Conservation (phyloP, 176 grass and related monocot species). For the Musa beccarii region DNA sequence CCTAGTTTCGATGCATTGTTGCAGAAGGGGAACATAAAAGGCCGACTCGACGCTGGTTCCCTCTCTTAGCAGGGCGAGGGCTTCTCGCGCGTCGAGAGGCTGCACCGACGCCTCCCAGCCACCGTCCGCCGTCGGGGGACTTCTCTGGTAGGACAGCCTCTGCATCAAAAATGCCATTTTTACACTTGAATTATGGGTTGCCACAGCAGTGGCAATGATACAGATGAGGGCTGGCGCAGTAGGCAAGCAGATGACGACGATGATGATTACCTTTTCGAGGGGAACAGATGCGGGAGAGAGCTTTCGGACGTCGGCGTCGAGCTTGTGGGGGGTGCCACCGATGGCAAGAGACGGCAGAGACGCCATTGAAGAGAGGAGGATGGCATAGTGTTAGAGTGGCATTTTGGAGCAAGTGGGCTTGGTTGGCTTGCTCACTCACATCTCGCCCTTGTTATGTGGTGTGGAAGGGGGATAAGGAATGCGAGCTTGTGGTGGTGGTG, state of each 20-base stretch:
- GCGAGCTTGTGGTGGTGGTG: not conserved
- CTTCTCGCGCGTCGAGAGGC: constrained; percentile 34
- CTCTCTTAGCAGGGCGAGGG: constrained; percentile 42
- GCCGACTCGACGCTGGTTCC: constrained; percentile 31
- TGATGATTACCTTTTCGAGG: constrained; percentile 7
- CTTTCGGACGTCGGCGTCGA: constrained; percentile 3
- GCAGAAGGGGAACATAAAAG: constrained; percentile 59
- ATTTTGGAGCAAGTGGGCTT: not conserved
- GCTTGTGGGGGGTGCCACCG: not conserved
- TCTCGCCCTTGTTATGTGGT: not conserved
- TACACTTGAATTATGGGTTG: not conserved
- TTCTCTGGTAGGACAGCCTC: constrained; percentile 27
- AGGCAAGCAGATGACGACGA: not conserved
- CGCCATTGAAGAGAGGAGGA: constrained; percentile 5
- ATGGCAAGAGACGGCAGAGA: constrained; percentile 17
- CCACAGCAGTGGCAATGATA: no score
- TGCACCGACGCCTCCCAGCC: constrained; percentile 3
- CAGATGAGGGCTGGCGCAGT: not conserved
- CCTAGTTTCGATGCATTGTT: constrained; percentile 26
- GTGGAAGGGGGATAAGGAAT: constrained; percentile 4
- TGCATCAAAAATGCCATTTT: constrained; percentile 6
- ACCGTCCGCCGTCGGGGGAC: constrained; percentile 4
- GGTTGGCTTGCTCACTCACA: not conserved
- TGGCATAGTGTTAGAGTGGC: constrained; percentile 1
- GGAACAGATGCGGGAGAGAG: not conserved